Evolutionary conservation across 768 basidiomycete species (phyloP), one percentile per base, ranked within the genome.

Genomic region (Boletales sp.): DNA sequence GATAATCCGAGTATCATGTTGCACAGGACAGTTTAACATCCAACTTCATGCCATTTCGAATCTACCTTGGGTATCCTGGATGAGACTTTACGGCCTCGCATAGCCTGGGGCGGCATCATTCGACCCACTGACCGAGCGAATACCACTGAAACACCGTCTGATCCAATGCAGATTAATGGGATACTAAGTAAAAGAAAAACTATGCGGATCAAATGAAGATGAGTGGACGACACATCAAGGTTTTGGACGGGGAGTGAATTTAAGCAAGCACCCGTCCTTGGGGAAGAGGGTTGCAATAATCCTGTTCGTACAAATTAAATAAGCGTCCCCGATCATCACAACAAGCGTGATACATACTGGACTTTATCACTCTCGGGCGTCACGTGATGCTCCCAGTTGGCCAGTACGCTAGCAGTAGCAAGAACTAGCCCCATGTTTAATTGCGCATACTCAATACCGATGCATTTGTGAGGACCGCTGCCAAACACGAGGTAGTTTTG

Each of bases 251-350:
- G 90, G 86, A 2, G 80, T 76, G 58, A 95, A 80, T 63, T 83
- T 89, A 54, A 97, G 77, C 50, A 80, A 70, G 59, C 92, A 91
- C 38, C 90, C 91, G 62, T 97, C 94, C 68, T 90, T 86, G 11
- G 97, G 97, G 82, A 99, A 99, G 38, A 98, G 71, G 18, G 93
- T 97, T n/a, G 94, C 90, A 57, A 97, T 92, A 55, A 97, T 91
- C 43, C 89, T 91, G 56, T 27, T 55, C 36, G 31, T 31, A 17
- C 6, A 15, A 13, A 40, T 34, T 2, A 34, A n/a, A 24, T 52
- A 19, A 57, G 43, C 9, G 46, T 10, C 45, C 10, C 8, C 13
- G 12, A 43, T 43, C 15, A 48, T 40, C 35, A 31, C 12, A 45
- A 15, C 0, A 0, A 18, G 39, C 8, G 17, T 21, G 35, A 47